Percentiles rank a stretch among this genome's conserved stretches.
phyloP scores from a whole-genome alignment of 352 stramenopile genomes.

The Phytophthora citricola region DNA sequence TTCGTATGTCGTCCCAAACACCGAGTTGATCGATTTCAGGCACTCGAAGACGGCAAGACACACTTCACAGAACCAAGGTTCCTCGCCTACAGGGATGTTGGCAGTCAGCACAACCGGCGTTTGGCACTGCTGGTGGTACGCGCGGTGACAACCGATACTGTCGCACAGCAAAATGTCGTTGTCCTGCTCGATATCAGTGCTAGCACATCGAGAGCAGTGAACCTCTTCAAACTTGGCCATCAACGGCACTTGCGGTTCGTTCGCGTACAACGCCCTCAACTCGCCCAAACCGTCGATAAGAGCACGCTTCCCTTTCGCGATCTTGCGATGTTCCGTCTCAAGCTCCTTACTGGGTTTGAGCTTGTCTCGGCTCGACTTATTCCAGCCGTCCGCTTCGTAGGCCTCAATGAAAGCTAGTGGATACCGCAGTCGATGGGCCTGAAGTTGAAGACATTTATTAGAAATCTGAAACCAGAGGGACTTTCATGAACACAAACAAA shows the following conservation, averaged over 20 bases:
- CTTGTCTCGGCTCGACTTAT: conserved; percentile 75
- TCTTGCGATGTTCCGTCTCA: conserved; percentile 54
- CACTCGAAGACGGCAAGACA: conserved; percentile 82
- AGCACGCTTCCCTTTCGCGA: conserved; percentile 57
- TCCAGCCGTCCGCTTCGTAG: conserved; percentile 87
- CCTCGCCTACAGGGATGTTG: conserved; percentile 68
- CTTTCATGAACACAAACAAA: conserved; percentile 3
- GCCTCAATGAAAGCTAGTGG: conserved; percentile 82
- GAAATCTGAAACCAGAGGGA: background rate
- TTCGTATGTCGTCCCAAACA: conserved; percentile 78
- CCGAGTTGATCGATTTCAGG: conserved; percentile 82
- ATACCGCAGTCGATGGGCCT: conserved; percentile 69
- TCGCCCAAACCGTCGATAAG: conserved; percentile 55
- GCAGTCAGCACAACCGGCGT: conserved; percentile 59
- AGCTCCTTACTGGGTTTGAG: conserved; percentile 85
- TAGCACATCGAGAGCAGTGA: conserved; percentile 77
- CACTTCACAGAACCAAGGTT: conserved; percentile 84
- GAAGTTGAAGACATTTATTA: conserved; percentile 8
- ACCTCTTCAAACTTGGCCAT: conserved; percentile 64
- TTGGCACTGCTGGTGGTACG: conserved; percentile 86
- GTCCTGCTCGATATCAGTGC: conserved; percentile 64
- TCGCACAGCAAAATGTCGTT: conserved; percentile 91
- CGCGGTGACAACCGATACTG: conserved; percentile 70
- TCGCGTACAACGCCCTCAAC: conserved; percentile 44
- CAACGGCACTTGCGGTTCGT: conserved; percentile 63